Base-by-base conservation (phyloP, 306 rosid genomes). In the Trifolium dubium region DNA sequence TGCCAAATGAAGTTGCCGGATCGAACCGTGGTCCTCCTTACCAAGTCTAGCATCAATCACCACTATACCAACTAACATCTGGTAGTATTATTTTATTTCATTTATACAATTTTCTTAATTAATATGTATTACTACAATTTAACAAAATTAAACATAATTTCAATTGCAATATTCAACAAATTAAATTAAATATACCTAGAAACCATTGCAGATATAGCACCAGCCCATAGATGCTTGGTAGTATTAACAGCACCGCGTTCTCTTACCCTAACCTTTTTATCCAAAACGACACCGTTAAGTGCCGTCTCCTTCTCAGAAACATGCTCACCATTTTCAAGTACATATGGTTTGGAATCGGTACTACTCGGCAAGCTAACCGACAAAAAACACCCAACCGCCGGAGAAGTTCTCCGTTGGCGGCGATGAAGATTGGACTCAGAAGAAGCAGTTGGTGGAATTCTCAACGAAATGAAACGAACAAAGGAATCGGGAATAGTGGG, bases 201-300 rank as follows among this genome's bases (percentile, higher is more conserved):
- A 82, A 94, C 99, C 99, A 94, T 92, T 74, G 99, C 97, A n/a
- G 97, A 97, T 8, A 89, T 75, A 34, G 97, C 97, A 81, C 97
- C 99, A 54, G 99, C 79, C 99, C 97, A 94, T 9, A 94, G 87
- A 83, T 94, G 96, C 63, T 87, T 94, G 55, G 97, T 88, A 68
- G 95, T 83, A 84, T 91, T 94, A 85, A 94, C 76, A 66, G 96
- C 96, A 69, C 67, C 31, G 14, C 89, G 83, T 66, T 81, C 75
- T 49, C 85, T 88, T 13, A 78, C 67, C 80, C 74, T 63, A 75
- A 79, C 77, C 76, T 80, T 88, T 77, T 56, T 78, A 18, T 5
- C 32, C 81, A 19, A 83, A 55, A 79, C 80, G 56, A 54, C 75
- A 10, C 40, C 68, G 13, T 79, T 70, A 11, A 23, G 66, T 28